These are phyloP conservation scores for Begonia fuchsioides DNA, from an alignment of 306 rosid genomes.

Conservation along the genomic window DNA sequence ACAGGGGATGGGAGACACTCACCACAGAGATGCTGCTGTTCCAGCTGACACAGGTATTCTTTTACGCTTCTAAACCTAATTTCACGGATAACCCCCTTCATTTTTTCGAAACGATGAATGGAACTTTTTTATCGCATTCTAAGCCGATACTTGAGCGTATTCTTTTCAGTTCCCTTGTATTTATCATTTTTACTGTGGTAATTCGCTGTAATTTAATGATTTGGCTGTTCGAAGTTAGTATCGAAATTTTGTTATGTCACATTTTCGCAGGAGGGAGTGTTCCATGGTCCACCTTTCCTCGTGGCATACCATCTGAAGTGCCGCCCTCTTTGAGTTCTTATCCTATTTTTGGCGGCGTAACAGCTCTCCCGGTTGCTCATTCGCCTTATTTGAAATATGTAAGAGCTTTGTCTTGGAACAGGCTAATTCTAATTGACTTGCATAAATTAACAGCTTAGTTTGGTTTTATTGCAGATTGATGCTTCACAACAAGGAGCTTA, in stretches of 20 bases:
- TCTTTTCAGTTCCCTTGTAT: too few species aligned
- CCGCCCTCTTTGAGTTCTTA: slow-evolving; percentile 26
- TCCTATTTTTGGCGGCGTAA: slow-evolving; percentile 7
- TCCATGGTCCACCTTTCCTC: slow-evolving; percentile 29
- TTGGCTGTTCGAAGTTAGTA: too few species aligned
- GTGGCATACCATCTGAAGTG: slow-evolving; percentile 32
- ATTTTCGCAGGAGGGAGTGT: slow-evolving; percentile 24
- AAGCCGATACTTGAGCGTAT: too few species aligned
- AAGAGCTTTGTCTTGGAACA: slow-evolving; percentile 9
- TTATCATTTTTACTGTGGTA: too few species aligned
- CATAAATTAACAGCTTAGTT: neutral
- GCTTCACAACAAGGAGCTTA: slow-evolving; percentile 19
- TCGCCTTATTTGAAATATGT: slow-evolving; percentile 39
- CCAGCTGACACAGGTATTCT: slow-evolving; percentile 28
- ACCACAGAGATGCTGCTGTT: slow-evolving; percentile 20
- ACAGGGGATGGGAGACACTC: slow-evolving; percentile 39
- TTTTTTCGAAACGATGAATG: neutral
- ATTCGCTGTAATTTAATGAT: too few species aligned
- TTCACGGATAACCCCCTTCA: neutral
- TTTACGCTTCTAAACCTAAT: neutral
- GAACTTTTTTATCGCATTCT: too few species aligned
- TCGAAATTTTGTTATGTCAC: neutral
- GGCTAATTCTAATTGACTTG: neutral
- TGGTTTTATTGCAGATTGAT: slow-evolving; percentile 23
- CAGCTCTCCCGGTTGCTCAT: slow-evolving; percentile 21